Base-by-base conservation (phyloP, 495 filamentous ascomycete species). In the Durotheca rogersii region DNA sequence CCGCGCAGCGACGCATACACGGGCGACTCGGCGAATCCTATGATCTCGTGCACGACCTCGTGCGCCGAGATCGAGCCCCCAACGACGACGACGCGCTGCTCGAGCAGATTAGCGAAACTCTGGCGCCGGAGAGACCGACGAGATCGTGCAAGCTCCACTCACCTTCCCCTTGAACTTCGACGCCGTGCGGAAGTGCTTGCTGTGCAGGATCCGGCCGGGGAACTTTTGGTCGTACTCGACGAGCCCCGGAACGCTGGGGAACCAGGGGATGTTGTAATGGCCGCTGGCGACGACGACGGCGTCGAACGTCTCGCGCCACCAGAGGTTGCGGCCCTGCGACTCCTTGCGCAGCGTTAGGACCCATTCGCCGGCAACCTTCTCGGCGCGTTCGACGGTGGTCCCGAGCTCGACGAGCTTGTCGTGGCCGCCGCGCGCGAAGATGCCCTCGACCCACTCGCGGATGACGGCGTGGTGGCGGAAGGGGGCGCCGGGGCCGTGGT, bases 91-190 rank as follows among this genome's bases (percentile, higher is more conserved):
- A 65, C 61, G 50, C 50, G 56, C 66, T 69, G 23, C n/a, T n/a
- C n/a, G n/a, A n/a, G n/a, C n/a, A n/a, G n/a, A n/a, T n/a, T n/a
- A n/a, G n/a, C n/a, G n/a, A n/a, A n/a, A n/a, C n/a, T n/a, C n/a
- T n/a, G n/a, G n/a, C n/a, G n/a, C n/a, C n/a, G n/a, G n/a, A n/a
- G n/a, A n/a, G n/a, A n/a, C n/a, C n/a, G n/a, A n/a, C n/a, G n/a
- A n/a, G n/a, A n/a, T n/a, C n/a, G n/a, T n/a, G n/a, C n/a, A n/a
- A n/a, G n/a, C n/a, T 30, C 15, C 15, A 49, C 54, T 61, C 14
- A 67, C 66, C 57, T 86, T 86, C 1, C 67, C 72, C 11, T 67
- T 67, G 31, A 54, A 71, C 31, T 58, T 56, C 12, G 53, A 51
- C 5, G 57, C 51, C 1, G 31, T 55, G 23, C 65, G 53, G 41